phyloP scores from a whole-genome alignment of 345 rosid genomes.

The Pseudoturritis turrita region DNA sequence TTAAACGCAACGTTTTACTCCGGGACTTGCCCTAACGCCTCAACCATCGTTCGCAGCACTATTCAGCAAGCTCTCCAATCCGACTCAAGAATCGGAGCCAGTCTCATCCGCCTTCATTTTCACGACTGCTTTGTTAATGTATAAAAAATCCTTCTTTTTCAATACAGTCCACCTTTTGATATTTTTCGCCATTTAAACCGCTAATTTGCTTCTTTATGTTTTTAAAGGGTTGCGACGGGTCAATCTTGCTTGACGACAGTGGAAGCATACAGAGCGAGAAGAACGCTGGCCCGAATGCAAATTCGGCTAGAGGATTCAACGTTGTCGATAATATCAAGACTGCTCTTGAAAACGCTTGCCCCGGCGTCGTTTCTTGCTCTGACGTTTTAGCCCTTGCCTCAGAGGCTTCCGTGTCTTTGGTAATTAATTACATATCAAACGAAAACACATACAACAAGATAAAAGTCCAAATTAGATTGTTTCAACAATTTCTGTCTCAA shows the following conservation, averaged over 20 bases:
- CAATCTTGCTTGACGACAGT: conserved; percentile 51
- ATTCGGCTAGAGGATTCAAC: conserved; percentile 56
- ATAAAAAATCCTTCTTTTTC: background rate
- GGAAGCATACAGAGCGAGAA: conserved; percentile 59
- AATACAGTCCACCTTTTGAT: background rate
- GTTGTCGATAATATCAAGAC: conserved; percentile 69
- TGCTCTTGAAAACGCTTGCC: conserved; percentile 59
- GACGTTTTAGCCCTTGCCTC: conserved; percentile 70
- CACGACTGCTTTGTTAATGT: conserved; percentile 86
- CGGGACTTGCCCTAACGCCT: conserved; percentile 56
- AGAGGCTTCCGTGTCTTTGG: conserved; percentile 57
- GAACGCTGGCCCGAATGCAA: conserved; percentile 42
- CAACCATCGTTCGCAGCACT: conserved; percentile 44
- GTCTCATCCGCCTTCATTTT: conserved; percentile 78
- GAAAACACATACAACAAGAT: no score
- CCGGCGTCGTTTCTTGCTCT: conserved; percentile 72
- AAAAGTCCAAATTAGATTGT: no score
- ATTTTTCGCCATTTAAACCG: background rate
- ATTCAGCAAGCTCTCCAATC: conserved; percentile 56
- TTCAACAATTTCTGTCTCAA: no score
- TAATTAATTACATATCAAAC: conserved; percentile 13
- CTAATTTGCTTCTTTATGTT: background rate
- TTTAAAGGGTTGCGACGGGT: conserved; percentile 68
- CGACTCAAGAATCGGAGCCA: conserved; percentile 64
- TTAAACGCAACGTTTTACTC: conserved; percentile 53